These are phyloP conservation scores for Vitis vinifera DNA, from an alignment of 164 flowering plant genomes.

Conservation along the genomic window ASM3070453v1 NC_081818.1:25070501-25071000, in stretches of 20 bases:
- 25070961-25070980: too few relatives aligned
- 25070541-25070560: background rate
- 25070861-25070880: background rate
- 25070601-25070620: background rate
- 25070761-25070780: constrained; percentile 38
- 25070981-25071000: too few relatives aligned
- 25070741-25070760: constrained; percentile 62
- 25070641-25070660: background rate
- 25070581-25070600: background rate
- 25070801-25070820: constrained; percentile 44
- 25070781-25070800: constrained; percentile 55
- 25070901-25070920: too few relatives aligned
- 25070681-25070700: constrained; percentile 4
- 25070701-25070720: constrained; percentile 9
- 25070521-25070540: background rate
- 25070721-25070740: constrained; percentile 67
- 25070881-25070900: too few relatives aligned
- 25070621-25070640: background rate
- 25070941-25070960: too few relatives aligned
- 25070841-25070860: constrained; percentile 4
- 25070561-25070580: background rate
- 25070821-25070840: constrained; percentile 60
- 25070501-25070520: background rate
- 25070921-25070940: too few relatives aligned
- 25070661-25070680: constrained; percentile 1